Conservation (phyloP, 352 stramenopile species). For the Phytophthora sansomeana region DNA sequence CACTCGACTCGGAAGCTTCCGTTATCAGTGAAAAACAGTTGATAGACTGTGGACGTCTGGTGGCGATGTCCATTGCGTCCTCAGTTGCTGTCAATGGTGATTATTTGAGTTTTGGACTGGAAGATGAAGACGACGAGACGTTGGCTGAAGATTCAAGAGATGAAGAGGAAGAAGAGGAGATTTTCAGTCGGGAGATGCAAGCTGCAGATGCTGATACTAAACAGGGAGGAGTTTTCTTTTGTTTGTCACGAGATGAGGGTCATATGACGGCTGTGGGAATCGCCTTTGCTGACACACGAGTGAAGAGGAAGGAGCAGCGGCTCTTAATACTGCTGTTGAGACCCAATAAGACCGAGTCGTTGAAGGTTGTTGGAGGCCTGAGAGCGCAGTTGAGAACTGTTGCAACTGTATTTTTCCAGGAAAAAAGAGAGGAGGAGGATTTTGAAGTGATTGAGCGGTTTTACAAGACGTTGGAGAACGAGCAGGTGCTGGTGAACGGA, state of each 20-base stretch:
- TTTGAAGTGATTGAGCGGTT: constrained; percentile 48
- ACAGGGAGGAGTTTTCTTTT: constrained; percentile 57
- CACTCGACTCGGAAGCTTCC: constrained; percentile 27
- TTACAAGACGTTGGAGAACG: constrained; percentile 42
- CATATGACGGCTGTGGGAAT: constrained; percentile 50
- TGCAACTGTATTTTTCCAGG: constrained; percentile 43
- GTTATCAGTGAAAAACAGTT: constrained; percentile 23
- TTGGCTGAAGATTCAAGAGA: constrained; percentile 30
- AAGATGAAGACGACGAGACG: constrained; percentile 27
- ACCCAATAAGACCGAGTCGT: constrained; percentile 17
- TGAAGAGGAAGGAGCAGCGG: constrained; percentile 53
- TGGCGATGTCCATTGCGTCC: constrained; percentile 1
- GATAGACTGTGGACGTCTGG: constrained; percentile 17
- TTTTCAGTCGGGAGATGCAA: constrained; percentile 76
- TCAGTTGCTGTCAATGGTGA: constrained; percentile 6
- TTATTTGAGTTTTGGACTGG: constrained; percentile 25
- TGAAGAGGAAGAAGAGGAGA: constrained; percentile 70
- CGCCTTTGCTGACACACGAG: constrained; percentile 50
- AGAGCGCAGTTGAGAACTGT: constrained; percentile 44
- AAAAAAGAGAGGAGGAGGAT: constrained; percentile 21
- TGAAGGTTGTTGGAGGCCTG: constrained; percentile 45
- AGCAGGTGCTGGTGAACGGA: constrained; percentile 49
- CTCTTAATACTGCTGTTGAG: constrained; percentile 52
- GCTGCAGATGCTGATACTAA: constrained; percentile 31
- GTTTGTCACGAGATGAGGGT: constrained; percentile 31